Base-by-base conservation (phyloP, 306 rosid genomes). In the Hylodesmum podocarpum region DNA sequence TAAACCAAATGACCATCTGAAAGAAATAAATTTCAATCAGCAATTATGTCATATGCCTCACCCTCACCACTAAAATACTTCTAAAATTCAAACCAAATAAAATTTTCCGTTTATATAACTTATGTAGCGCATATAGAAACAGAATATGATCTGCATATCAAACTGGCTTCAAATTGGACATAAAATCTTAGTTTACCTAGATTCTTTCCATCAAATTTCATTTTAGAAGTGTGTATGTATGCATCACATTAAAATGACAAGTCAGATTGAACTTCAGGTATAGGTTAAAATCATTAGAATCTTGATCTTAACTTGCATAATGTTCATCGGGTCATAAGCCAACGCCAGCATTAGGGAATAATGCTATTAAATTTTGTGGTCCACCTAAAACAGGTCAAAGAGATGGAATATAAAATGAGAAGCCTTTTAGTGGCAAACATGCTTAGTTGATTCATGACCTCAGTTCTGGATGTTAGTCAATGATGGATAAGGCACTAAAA, bases 1-100 rank as follows among this genome's bases (percentile, higher is more conserved):
- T 83, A 80, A 92, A 92, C 98, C 98, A 95, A 67, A 95, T 90
- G 76, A 95, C 92, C 51, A 95, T 89, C 98, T 95, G 91, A 84
- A 90, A 34, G 79, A 71, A 83, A 43, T 82, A 50, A 75, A 46
- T 3, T 65, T 54, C 64, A 73, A 59, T 84, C 44, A 86, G 81
- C 58, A 33, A 66, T 61, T 49, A 67, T 79, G 83, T 37, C n/a
- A 70, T 2, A 31, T 33, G 50, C 53, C 39, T 46, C 46, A 64
- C 53, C 57, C 47, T 39, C 28, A 69, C 44, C 61, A 19, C 3
- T 24, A 39, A 62, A 78, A 65, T 62, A 27, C 65, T 61, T 39
- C 37, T 67, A 55, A 53, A 80, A 5, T 51, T 50, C 16, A 43
- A 66, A 73, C 69, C 54, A 55, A 80, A 33, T 39, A 12, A 64